These are phyloP conservation scores for Curvularia sp. DNA, from an alignment of 2,329 filamentous ascomycete species.

Conservation along the genomic window DNA sequence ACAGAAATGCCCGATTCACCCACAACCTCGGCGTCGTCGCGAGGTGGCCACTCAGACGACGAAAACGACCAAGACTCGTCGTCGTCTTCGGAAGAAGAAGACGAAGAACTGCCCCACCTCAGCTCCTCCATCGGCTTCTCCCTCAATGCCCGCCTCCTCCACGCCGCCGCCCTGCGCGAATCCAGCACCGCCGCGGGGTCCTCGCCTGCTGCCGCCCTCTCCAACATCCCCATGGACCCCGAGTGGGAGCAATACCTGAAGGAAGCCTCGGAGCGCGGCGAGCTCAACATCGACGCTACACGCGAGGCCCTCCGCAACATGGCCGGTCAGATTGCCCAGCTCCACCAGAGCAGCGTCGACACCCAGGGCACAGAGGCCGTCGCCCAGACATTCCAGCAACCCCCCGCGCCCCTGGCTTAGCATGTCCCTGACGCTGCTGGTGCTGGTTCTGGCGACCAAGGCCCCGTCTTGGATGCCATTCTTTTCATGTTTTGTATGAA, in stretches of 20 bases:
- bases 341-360: constrained; percentile 27
- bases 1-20: constrained; percentile 20
- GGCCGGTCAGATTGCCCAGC: constrained; percentile 39
- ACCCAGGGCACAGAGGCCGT: constrained; percentile 18
- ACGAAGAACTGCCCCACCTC: constrained; percentile 16
- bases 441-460: neutral
- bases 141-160: constrained; percentile 68
- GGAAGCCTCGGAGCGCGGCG: constrained; percentile 69
- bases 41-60: constrained; percentile 4
- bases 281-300: constrained; percentile 46
- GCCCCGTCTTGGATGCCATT: neutral
- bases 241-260: constrained; percentile 80
- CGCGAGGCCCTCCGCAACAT: constrained; percentile 41
- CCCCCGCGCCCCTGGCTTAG: constrained; percentile 35
- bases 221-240: constrained; percentile 68
- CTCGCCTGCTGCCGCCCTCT: constrained; percentile 49
- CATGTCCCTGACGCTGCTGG: neutral
- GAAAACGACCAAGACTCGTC: constrained; percentile 10
- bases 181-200: constrained; percentile 50
- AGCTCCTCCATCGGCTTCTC: constrained; percentile 65
- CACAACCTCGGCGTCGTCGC: neutral
- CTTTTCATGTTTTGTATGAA: constrained; percentile 2
- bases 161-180: constrained; percentile 68
- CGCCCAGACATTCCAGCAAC: constrained; percentile 18
- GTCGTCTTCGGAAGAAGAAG: neutral